phyloP scores from a whole-genome alignment of 2,329 filamentous ascomycete species.

The Fusarium sp. region DNA sequence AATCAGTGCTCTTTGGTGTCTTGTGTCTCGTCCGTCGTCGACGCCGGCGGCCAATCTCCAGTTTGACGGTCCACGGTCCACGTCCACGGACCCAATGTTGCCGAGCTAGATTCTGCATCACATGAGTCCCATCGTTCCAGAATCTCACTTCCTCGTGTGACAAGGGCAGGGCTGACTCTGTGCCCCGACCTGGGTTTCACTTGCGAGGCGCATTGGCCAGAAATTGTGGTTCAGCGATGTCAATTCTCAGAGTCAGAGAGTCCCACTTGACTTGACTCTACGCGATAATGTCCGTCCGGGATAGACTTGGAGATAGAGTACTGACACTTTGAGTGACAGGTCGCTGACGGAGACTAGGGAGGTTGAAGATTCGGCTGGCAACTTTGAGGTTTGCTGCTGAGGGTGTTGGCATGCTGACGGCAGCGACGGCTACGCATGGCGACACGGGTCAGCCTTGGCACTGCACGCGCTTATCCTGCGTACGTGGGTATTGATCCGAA shows the following conservation, averaged over 20 bases:
- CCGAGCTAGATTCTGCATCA: background rate
- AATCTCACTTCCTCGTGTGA: constrained; percentile 1
- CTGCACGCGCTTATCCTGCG: background rate
- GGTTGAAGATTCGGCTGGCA: background rate
- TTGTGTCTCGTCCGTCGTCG: background rate
- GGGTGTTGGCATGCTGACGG: background rate
- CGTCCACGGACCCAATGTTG: background rate
- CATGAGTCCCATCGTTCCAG: constrained; percentile 4
- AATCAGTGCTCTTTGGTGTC: background rate
- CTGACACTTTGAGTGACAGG: background rate
- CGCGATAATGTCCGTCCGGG: background rate
- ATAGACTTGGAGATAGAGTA: background rate
- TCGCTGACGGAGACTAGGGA: background rate
- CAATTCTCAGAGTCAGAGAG: constrained; percentile 20
- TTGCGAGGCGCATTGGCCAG: constrained; percentile 17
- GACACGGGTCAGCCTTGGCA: background rate
- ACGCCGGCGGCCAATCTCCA: constrained; percentile 2
- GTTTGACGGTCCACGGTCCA: background rate
- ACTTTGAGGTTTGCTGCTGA: background rate
- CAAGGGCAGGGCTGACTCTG: background rate
- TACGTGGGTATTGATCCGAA: background rate
- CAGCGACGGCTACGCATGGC: background rate
- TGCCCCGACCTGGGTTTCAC: background rate
- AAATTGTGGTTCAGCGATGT: constrained; percentile 31
- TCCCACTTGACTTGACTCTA: background rate